Percentiles rank a stretch among this genome's conserved stretches.
These are phyloP conservation scores for Coemansia sp. DNA, from an alignment of 192 early-diverging fungal species.

Conservation along the genomic window DNA sequence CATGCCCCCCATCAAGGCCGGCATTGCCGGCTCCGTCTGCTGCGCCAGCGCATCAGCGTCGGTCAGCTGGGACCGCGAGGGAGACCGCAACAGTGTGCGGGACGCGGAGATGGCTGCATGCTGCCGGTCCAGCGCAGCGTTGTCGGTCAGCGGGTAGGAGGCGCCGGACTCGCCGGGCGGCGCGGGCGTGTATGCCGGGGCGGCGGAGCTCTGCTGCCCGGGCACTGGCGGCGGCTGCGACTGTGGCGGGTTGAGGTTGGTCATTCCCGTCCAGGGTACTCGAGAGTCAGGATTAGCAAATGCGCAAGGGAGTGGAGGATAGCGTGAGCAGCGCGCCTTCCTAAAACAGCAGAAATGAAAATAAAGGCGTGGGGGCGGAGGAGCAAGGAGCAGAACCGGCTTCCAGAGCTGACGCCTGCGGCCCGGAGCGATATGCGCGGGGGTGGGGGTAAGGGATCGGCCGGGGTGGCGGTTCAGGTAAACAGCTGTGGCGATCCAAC, in stretches of 20 bases:
- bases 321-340: too few species aligned
- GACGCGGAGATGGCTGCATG: constrained; percentile 14
- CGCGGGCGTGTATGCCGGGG: neutral
- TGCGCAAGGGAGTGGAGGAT: too few species aligned
- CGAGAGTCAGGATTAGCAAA: too few species aligned
- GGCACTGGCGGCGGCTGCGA: constrained; percentile 12
- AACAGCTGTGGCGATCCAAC: too few species aligned
- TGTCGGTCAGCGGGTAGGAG: constrained; percentile 6
- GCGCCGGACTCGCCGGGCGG: neutral
- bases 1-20: constrained; percentile 11
- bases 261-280: neutral
- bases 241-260: neutral
- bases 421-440: too few species aligned
- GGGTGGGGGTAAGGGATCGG: too few species aligned
- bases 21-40: constrained; percentile 4
- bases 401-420: too few species aligned
- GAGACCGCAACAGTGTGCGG: constrained; percentile 7
- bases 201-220: neutral
- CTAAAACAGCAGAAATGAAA: too few species aligned
- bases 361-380: too few species aligned
- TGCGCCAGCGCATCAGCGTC: neutral
- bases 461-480: too few species aligned
- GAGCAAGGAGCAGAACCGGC: too few species aligned
- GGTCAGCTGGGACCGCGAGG: constrained; percentile 13
- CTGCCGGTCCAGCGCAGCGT: constrained; percentile 15